A percentile compares a stretch with the other conserved stretches of the same genome.
phyloP scores from a whole-genome alignment of 768 basidiomycete species.

The Lactarius pseudohatsudake region DNA sequence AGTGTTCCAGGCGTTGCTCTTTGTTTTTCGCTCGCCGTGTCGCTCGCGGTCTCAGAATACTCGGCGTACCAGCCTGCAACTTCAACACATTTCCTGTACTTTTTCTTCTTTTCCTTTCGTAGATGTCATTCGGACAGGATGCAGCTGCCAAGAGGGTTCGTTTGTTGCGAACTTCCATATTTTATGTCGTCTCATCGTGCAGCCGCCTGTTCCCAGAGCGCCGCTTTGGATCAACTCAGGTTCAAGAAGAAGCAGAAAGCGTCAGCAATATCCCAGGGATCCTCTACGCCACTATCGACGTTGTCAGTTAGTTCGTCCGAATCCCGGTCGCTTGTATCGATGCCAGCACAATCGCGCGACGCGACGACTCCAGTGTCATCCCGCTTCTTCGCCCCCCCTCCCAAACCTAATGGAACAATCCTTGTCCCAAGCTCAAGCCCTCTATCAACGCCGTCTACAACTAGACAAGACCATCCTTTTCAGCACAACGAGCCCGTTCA shows the following conservation, averaged over 20 bases:
- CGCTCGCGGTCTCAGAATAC: neutral
- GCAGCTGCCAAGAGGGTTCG: constrained; percentile 28
- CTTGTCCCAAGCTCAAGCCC: constrained; percentile 82
- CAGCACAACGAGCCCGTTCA: constrained; percentile 42
- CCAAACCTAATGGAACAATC: constrained; percentile 53
- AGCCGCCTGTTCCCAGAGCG: constrained; percentile 38
- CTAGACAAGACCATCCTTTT: constrained; percentile 43
- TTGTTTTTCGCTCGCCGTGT: constrained; percentile 2
- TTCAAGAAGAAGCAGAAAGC: constrained; percentile 44
- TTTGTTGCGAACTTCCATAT: constrained; percentile 33
- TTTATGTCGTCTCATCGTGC: constrained; percentile 18
- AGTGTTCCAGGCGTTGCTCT: constrained; percentile 12
- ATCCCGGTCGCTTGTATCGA: constrained; percentile 33
- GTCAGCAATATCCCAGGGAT: constrained; percentile 34
- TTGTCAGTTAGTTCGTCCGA: constrained; percentile 32
- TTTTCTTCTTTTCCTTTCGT: neutral
- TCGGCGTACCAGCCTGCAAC: neutral
- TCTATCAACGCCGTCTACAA: constrained; percentile 41
- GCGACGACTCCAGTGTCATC: constrained; percentile 54
- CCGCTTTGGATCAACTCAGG: constrained; percentile 46
- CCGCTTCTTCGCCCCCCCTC: constrained; percentile 53
- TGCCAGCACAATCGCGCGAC: constrained; percentile 73
- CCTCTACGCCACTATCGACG: constrained; percentile 26
- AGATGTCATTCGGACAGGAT: constrained; percentile 28
- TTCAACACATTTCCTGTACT: neutral